These are phyloP conservation scores for Penicillium goetzii DNA, from an alignment of 495 filamentous ascomycete genomes.

Conservation along the genomic window DNA sequence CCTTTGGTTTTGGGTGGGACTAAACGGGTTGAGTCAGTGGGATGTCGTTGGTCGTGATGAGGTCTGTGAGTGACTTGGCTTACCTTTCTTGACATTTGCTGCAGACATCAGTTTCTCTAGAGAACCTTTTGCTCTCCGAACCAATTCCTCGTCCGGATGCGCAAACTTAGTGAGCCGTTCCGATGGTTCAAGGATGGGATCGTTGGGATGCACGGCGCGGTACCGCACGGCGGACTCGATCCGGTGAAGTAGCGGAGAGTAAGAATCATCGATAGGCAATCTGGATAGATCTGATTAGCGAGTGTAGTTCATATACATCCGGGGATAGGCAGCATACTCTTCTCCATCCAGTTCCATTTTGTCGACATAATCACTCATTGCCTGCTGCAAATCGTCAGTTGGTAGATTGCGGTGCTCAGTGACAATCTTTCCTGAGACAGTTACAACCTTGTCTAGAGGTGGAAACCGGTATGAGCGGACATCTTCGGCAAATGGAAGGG, in stretches of 20 bases:
- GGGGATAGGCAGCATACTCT: conserved; percentile 51
- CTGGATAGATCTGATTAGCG: conserved; percentile 25
- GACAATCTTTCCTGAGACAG: conserved; percentile 82
- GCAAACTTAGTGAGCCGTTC: conserved; percentile 75
- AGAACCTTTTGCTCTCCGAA: conserved; percentile 55
- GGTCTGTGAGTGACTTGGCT: neutral
- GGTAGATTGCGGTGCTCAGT: conserved; percentile 88
- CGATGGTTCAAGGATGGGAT: conserved; percentile 66
- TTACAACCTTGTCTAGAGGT: conserved; percentile 84
- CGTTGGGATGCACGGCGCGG: conserved; percentile 74
- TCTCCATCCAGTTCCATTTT: conserved; percentile 90
- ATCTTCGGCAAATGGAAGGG: conserved; percentile 94
- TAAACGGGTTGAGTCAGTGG: conserved; percentile 28
- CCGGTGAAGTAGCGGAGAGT: conserved; percentile 89
- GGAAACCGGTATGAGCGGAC: conserved; percentile 87
- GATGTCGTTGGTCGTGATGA: neutral
- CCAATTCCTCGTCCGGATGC: conserved; percentile 68
- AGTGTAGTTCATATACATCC: neutral
- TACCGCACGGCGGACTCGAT: conserved; percentile 82
- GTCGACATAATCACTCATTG: conserved; percentile 92
- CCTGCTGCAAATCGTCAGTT: conserved; percentile 66
- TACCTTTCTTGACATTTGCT: conserved; percentile 87
- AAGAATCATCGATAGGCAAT: conserved; percentile 79
- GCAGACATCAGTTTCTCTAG: conserved; percentile 66
- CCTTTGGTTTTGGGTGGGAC: conserved; percentile 85